Conservation (phyloP, 176 grass and related monocot species). For the Eragrostis curvula region DNA sequence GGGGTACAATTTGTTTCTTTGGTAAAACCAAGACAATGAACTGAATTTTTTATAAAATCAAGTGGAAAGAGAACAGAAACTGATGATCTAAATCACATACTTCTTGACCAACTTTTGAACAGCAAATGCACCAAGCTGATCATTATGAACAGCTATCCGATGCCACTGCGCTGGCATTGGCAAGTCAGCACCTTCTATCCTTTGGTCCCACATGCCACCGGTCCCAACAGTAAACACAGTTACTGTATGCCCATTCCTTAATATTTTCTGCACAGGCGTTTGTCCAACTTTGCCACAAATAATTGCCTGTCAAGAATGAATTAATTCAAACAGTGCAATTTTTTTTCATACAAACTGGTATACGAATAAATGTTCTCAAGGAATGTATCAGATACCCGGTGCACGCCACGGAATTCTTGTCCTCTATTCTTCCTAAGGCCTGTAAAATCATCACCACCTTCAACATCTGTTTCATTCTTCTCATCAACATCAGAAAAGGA, state of each 20-base stretch:
- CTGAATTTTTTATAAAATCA: constrained; percentile 27
- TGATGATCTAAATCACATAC: constrained; percentile 51
- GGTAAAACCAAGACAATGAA: constrained; percentile 10
- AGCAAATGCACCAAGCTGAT: constrained; percentile 60
- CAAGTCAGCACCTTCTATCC: constrained; percentile 52
- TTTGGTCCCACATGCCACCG: constrained; percentile 83
- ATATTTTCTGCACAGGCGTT: constrained; percentile 71
- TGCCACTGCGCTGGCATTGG: constrained; percentile 85
- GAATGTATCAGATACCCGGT: constrained; percentile 55
- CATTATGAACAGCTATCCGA: constrained; percentile 69
- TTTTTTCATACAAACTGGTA: neutral
- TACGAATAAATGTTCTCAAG: neutral
- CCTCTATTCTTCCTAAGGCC: constrained; percentile 15
- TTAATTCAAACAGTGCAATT: constrained; percentile 16
- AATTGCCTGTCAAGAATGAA: constrained; percentile 62
- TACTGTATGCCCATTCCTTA: constrained; percentile 63
- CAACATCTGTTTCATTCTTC: constrained; percentile 33
- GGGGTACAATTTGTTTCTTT: neutral
- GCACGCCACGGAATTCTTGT: constrained; percentile 61
- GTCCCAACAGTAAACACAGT: constrained; percentile 94
- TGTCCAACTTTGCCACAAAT: constrained; percentile 89
- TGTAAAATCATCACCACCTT: constrained; percentile 34
- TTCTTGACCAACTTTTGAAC: constrained; percentile 81
- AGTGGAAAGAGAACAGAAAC: neutral
- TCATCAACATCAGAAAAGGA: constrained; percentile 47